Base-by-base conservation (phyloP, 768 basidiomycete genomes). In the Gloeostereum incarnatum region DNA sequence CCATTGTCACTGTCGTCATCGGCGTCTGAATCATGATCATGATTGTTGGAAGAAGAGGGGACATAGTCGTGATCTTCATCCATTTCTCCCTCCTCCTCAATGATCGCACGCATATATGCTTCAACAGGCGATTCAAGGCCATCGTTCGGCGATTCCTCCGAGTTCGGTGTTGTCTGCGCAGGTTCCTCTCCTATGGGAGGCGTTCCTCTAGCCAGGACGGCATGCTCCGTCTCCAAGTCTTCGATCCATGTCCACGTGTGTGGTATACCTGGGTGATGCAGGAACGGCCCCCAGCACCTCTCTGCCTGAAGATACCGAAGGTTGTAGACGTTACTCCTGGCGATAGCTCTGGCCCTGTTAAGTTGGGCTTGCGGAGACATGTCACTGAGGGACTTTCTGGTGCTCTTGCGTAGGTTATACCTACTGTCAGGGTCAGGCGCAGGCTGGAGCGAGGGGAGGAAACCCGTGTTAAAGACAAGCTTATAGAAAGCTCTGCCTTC, bases 381-480 rank as follows among this genome's bases (percentile, higher is more conserved):
- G n/a, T n/a, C n/a, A n/a, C n/a, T n/a, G n/a, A n/a, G n/a, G 11
- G 19, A 4, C 33, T 20, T 13, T 13, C 7, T 3, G 11, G 3
- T 13, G 33, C 33, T 34, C 19, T n/a, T 17, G 13, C 33, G 33
- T 19, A 34, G 21, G 13, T 34, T 34, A 20, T 34, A 34, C 33
- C n/a, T n/a, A n/a, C n/a, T 20, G 13, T 34, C n/a, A 20, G 19
- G 33, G 33, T 34, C 33, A 34, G 33, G 21, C 19, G 21, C 11
- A 34, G 20, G 13, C 21, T n/a, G n/a, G n/a, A 49, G 41, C 22
- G 57, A 36, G 4, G 59, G 46, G 4, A 50, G 55, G 38, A 69
- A 63, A 7, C 66, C 66, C 0, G 64, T 60, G 35, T 52, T 53
- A 20, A 60, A 63, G 4, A 68, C 42, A 38, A 68, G 55, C 20